These are phyloP conservation scores for Heterobasidion parviporum DNA, from an alignment of 1,284 basidiomycete species.

Conservation along the genomic window DNA sequence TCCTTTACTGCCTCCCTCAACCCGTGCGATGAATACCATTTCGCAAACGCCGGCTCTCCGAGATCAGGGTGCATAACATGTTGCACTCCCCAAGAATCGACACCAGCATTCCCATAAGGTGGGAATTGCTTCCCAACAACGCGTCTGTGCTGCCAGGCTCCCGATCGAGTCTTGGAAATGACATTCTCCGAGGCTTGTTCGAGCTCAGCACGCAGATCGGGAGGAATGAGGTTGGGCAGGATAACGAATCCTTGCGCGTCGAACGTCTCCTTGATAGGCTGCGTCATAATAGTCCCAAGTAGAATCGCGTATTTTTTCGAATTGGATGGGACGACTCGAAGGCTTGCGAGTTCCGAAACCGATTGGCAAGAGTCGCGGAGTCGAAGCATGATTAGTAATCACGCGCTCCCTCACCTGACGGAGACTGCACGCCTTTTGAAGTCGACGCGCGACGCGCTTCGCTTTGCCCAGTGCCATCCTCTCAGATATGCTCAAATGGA, in stretches of 20 bases:
- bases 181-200: slow-evolving; percentile 44
- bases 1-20: slow-evolving; percentile 40
- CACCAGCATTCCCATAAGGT: slow-evolving; percentile 51
- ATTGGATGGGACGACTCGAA: no score
- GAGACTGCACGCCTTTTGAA: no score
- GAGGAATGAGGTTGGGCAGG: slow-evolving; percentile 50
- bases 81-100: slow-evolving; percentile 76
- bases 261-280: slow-evolving; percentile 27
- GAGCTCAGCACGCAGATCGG: slow-evolving; percentile 33
- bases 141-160: slow-evolving; percentile 61
- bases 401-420: no score
- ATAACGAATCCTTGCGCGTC: slow-evolving; percentile 67
- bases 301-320: not conserved
- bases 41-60: slow-evolving; percentile 46
- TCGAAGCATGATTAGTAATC: no score
- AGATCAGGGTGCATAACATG: slow-evolving; percentile 75
- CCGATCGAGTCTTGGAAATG: slow-evolving; percentile 49
- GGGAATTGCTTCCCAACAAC: slow-evolving; percentile 81
- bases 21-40: slow-evolving; percentile 60
- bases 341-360: no score
- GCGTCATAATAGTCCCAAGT: not conserved
- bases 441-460: no score
- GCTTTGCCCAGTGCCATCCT: no score
- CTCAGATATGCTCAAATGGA: no score
- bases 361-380: no score